These are phyloP conservation scores for Septoria linicola DNA, from an alignment of 2,329 filamentous ascomycete genomes.

Conservation along the genomic window DNA sequence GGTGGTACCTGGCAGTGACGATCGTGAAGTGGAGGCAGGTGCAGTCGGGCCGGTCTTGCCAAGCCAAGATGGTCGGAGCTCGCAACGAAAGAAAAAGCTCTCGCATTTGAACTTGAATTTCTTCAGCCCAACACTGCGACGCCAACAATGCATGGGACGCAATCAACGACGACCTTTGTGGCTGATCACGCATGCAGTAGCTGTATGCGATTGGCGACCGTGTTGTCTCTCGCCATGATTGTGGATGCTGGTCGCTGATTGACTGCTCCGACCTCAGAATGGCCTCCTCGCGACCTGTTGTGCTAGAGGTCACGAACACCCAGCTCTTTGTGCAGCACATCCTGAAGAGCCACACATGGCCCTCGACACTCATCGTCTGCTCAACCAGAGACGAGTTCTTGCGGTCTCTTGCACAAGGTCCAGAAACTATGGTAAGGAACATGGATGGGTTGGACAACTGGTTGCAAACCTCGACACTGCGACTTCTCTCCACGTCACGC, in stretches of 20 bases:
- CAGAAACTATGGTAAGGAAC: neutral
- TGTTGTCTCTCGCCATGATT: neutral
- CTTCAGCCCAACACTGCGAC: neutral
- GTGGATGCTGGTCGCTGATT: neutral
- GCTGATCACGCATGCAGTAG: neutral
- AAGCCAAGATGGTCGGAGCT: neutral
- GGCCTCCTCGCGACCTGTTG: constrained; percentile 33
- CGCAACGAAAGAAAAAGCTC: neutral
- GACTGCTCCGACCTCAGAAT: constrained; percentile 9
- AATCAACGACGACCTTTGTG: neutral
- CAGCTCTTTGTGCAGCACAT: constrained; percentile 62
- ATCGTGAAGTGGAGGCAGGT: neutral
- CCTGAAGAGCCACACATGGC: constrained; percentile 55
- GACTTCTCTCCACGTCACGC: constrained; percentile 66
- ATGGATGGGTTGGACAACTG: constrained; percentile 3
- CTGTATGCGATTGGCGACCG: neutral
- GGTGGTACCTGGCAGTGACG: neutral
- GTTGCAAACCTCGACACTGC: constrained; percentile 57
- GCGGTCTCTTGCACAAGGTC: constrained; percentile 47
- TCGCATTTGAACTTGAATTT: neutral
- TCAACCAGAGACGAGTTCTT: constrained; percentile 65
- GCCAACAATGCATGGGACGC: neutral
- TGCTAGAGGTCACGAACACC: constrained; percentile 43
- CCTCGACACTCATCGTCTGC: constrained; percentile 71
- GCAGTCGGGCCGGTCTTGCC: neutral